Evolutionary conservation across 202 grass and related monocot genomes (phyloP), one percentile per base, ranked within the genome.

Genomic region (Hordeum pubiflorum): DNA sequence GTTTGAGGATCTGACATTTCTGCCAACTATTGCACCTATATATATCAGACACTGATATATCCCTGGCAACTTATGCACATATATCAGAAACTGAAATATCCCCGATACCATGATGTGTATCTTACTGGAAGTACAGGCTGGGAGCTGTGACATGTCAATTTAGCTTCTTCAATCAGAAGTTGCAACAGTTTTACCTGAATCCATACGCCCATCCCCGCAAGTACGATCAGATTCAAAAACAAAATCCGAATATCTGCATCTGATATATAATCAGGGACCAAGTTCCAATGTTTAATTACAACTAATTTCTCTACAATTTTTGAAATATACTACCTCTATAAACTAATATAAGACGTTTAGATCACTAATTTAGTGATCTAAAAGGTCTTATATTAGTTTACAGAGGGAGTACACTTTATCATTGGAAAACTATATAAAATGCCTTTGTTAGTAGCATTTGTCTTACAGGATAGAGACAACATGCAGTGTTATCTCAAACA

Each of bases 231-330:
- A 80, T 46, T 66, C 22, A 80, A 56, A 66, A 29, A 86, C 18
- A 31, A 44, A 58, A 80, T 66, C 34, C 2, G 20, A 56, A 64
- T 63, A 85, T 66, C 58, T 44, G 68, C 44, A 74, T 74, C 43
- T 74, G 10, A 75, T 34, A 46, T 40, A 26, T 7, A 57, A 29
- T 80, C 74, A 80, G 69, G 39, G 10, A 38, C 10, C 3, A 10
- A 12, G 18, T 39, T 32, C 50, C 11, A 39, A 34, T 56, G 33
- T 36, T 38, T 9, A 52, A 52, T 22, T 84, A 62, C 9, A 78
- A 60, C 3, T 64, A 56, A 41, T 54, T 79, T 13, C 76, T 79
- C 33, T 5, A 4, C 36, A 24, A 4, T 46, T 75, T 76, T 37
- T 27, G 31, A 59, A 18, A 32, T 1, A 32, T 58, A 29, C 27